Base-by-base conservation (phyloP, 139 green algal genomes). In the Pseudopediastrum boryanum region DNA sequence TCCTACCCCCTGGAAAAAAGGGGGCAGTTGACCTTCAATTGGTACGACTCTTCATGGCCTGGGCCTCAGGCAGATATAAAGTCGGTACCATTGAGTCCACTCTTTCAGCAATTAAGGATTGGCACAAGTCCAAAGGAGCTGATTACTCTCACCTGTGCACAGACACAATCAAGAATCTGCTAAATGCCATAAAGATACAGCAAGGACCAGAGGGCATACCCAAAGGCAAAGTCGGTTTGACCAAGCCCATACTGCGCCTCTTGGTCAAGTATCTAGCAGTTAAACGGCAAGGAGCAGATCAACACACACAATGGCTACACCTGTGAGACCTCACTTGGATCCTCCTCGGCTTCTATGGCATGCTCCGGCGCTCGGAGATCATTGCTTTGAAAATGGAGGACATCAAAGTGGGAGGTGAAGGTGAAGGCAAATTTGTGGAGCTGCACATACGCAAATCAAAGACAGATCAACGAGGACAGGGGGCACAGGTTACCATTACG, bases 351-450 rank as follows among this genome's bases (percentile, higher is more conserved):
- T 71, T 52, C 63, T 71, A 38, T 41, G 29, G 63, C 63, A 71
- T 71, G 63, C 33, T 71, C 19, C 63, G 63, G 33, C 33, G 63
- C 8, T 71, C 63, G 38, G 63, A 71, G 36, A 50, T 71, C 7
- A 51, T 51, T 50, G 63, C 63, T 6, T 23, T 71, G 33, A 6
- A 50, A 5, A n/a, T 71, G 33, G 3, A 16, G 5, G 63, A 71
- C 16, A 51, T 71, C 33, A 50, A 16, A 9, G 3, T 71, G 5
- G 63, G 31, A 6, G 21, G 31, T 4, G 9, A 23, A 3, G 10
- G 3, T 50, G 63, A 21, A 16, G 3, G 31, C 10, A 50, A 42
- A 21, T 71, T 35, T n/a, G 35, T 71, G 6, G 63, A 71, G 31
- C 33, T 71, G 3, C 6, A 52, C 63, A 71, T 51, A 25, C 9